Base-by-base conservation (phyloP, 179 eudicot species). In the Actinidia chinensis region DNA sequence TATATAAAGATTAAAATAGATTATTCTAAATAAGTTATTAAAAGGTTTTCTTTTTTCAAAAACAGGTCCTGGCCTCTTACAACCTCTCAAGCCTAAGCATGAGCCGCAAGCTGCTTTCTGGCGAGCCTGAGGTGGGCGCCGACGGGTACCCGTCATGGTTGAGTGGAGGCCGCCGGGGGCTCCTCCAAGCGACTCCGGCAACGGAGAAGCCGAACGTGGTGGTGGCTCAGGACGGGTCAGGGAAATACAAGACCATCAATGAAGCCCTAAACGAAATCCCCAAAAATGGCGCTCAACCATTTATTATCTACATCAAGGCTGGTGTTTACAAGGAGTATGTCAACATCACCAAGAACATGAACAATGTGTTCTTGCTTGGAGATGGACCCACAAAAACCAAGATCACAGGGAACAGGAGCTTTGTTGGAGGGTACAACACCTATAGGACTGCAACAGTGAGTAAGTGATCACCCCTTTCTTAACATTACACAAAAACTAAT, bases 171-270 rank as follows among this genome's bases (percentile, higher is more conserved):
- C 48, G 70, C 40, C 76, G 88, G 52, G 68, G 43, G 33, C 82
- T 90, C 12, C 73, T 88, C 23, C 61, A 59, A 44, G 79, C 76
- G 4, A 22, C 77, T 1, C 50, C 75, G 18, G 63, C 79, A 1
- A 10, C 43, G 0, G n/a, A 79, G 47, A 79, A 76, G 33, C 84
- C 94, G 1, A 81, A 87, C 22, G 88, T 68, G 1, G 87, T 82
- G 14, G 94, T 92, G 63, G 92, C 97, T 0, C 59, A 83, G 25
- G 91, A 89, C 64, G 95, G 97, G 1, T 84, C 89, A 8, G 97
- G 97, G 1, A 78, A 81, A 58, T 88, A 28, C 77, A 88, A 68
- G 84, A 88, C 92, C 5, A 74, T 92, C 6, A 47, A 1, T n/a
- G 92, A 82, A 20, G 97, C 95, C 0, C 3, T 92, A 4, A 65